These are phyloP conservation scores for Sphagnum magellanicum DNA, from an alignment of 228 moss, liverwort and hornwort genomes.

Conservation along the genomic window DNA sequence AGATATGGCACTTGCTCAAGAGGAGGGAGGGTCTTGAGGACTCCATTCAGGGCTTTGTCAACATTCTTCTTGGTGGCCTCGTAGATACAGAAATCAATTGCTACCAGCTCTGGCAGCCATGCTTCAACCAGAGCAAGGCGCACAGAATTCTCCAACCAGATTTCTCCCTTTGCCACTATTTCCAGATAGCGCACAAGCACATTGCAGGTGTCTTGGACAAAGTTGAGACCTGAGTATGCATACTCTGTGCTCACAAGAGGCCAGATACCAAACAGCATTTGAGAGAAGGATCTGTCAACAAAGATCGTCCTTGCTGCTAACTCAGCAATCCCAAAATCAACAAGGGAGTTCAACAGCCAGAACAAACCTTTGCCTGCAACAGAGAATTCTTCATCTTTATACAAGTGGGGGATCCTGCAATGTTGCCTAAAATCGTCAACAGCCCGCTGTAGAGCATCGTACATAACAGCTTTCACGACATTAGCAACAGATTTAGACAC, in stretches of 20 bases:
- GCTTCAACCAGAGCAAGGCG: conserved; percentile 46
- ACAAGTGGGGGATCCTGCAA: conserved; percentile 14
- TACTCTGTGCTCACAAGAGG: conserved; percentile 25
- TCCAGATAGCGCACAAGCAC: conserved; percentile 41
- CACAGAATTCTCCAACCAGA: conserved; percentile 43
- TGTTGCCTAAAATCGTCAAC: conserved; percentile 44
- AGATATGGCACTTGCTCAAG: conserved; percentile 41
- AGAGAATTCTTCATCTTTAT: conserved; percentile 45
- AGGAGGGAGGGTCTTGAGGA: conserved; percentile 37
- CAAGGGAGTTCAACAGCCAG: conserved; percentile 43
- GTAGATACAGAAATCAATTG: conserved; percentile 25
- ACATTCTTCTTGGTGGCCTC: conserved; percentile 48
- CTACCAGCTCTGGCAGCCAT: conserved; percentile 46
- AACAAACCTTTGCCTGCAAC: conserved; percentile 46
- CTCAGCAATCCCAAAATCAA: conserved; percentile 50
- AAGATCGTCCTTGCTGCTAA: conserved; percentile 41
- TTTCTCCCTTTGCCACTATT: conserved; percentile 42
- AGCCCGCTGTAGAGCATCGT: conserved; percentile 36
- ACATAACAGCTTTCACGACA: conserved; percentile 41
- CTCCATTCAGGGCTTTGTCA: conserved; percentile 48
- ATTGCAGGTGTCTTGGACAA: conserved; percentile 43
- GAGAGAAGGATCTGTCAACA: conserved; percentile 38
- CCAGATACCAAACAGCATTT: conserved; percentile 48
- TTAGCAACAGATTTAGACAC: conserved; percentile 34
- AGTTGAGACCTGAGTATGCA: conserved; percentile 33